Conservation (phyloP, 2,329 filamentous ascomycete species). For the Cladosporium oxysporum region DNA sequence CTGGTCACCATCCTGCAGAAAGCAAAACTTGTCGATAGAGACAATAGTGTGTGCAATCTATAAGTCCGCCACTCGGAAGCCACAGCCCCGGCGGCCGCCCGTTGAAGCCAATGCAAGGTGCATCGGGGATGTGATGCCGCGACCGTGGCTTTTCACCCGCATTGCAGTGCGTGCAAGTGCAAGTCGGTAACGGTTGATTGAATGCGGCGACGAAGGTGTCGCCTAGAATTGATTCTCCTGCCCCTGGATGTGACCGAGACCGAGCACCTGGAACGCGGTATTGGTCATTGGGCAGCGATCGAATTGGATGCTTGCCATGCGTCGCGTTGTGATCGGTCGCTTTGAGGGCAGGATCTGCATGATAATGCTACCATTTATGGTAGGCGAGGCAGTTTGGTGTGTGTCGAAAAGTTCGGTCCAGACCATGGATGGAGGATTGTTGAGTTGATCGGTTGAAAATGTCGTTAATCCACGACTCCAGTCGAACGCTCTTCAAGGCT, state of each 20-base stretch:
- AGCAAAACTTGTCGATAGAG: conserved; percentile 5
- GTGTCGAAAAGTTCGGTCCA: neutral
- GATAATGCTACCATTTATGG: neutral
- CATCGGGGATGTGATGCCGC: conserved; percentile 16
- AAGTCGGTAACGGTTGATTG: neutral
- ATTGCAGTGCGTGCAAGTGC: conserved; percentile 1
- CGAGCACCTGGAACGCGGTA: conserved; percentile 2
- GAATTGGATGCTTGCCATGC: conserved; percentile 13
- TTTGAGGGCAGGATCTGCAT: neutral
- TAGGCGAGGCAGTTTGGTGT: neutral
- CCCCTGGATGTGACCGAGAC: conserved; percentile 13
- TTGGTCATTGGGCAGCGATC: conserved; percentile 11
- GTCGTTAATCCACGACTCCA: conserved; percentile 2
- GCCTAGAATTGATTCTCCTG: neutral
- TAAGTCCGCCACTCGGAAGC: conserved; percentile 12
- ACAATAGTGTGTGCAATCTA: conserved; percentile 10
- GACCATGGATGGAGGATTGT: neutral
- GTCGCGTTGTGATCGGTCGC: conserved; percentile 13
- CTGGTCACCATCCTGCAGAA: conserved; percentile 4
- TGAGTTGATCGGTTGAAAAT: neutral
- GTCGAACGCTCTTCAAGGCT: conserved; percentile 15
- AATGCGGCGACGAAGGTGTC: neutral
- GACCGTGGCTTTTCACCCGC: conserved; percentile 14
- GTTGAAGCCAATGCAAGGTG: conserved; percentile 4
- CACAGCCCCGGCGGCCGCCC: conserved; percentile 7